Base-by-base conservation (phyloP, 305 asterid species). In the Fraxinus xanthoxyloides region DNA sequence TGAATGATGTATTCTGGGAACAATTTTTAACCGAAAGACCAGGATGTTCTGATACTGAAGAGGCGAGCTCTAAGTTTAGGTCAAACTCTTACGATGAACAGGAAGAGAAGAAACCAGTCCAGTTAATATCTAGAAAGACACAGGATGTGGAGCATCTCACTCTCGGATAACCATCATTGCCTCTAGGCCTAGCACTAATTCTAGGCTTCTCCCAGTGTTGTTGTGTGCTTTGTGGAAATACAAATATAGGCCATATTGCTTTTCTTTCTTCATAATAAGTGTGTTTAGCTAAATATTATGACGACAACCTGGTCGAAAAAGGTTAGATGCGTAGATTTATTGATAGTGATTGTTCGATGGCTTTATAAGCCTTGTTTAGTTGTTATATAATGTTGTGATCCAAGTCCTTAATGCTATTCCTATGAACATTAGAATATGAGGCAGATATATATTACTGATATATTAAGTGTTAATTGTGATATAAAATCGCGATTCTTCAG, bases 1-100 rank as follows among this genome's bases (percentile, higher is more conserved):
- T 92, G 80, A 95, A 95, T 80, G 98, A 95, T 88, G 91, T 89
- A n/a, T 95, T 95, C 86, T 95, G 98, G 99, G 99, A 95, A 80
- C 98, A 93, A 83, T 95, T 94, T 84, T 85, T 95, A 59, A 95
- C 98, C 0, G 99, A 94, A 86, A 85, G 95, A 76, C 98, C 99
- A 0, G 99, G 97, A 43, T 91, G 92, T 85, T 84, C 93, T 0
- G 98, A 95, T 78, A 86, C 87, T 9, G 97, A 93, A 89, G 98
- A 91, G 88, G 93, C 96, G 21, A 85, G 89, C 88, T 93, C 98
- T 77, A 59, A 86, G 83, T 82, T 51, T 63, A 89, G 90, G 90
- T 90, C 85, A 31, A 84, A 77, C 79, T 79, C 83, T 9, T 83
- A 67, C 0, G 87, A 87, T 43, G 94, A 90, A 43, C 92, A 86